Conservation (phyloP, 2,329 filamentous ascomycete genomes). For the Pseudocercospora crystallina region DNA sequence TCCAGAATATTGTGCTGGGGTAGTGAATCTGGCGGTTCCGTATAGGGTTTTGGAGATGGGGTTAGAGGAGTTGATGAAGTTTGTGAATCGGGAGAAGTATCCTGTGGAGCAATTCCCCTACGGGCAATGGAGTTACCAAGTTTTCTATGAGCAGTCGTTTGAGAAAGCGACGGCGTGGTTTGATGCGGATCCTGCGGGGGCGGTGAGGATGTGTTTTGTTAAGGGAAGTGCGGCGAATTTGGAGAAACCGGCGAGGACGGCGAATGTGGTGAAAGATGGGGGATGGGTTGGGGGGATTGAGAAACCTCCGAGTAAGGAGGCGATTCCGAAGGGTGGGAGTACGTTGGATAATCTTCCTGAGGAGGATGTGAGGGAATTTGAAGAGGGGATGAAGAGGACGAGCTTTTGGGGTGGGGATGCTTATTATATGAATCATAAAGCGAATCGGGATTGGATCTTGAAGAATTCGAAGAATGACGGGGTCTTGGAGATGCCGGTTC, state of each 20-base stretch:
- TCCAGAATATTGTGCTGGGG: slow-evolving; percentile 32
- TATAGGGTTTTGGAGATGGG: slow-evolving; percentile 45
- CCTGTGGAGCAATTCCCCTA: slow-evolving; percentile 37
- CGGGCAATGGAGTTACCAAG: slow-evolving; percentile 37
- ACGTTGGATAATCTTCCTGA: slow-evolving; percentile 26
- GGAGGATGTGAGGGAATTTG: slow-evolving; percentile 27
- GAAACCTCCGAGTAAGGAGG: slow-evolving; percentile 21
- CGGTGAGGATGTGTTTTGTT: slow-evolving; percentile 26
- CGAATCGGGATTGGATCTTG: slow-evolving; percentile 44
- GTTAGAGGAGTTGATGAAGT: slow-evolving; percentile 35
- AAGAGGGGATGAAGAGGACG: slow-evolving; percentile 39
- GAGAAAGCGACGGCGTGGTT: slow-evolving; percentile 16
- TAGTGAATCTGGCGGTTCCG: slow-evolving; percentile 37
- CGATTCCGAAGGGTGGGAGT: slow-evolving; percentile 29
- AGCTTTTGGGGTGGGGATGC: slow-evolving; percentile 41
- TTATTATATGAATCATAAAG: slow-evolving; percentile 46
- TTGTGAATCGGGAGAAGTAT: slow-evolving; percentile 46
- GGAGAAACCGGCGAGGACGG: slow-evolving; percentile 26
- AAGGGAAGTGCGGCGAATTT: slow-evolving; percentile 23
- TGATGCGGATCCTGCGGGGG: slow-evolving; percentile 19
- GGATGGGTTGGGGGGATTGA: slow-evolving; percentile 33
- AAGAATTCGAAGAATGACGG: slow-evolving; percentile 36
- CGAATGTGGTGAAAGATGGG: slow-evolving; percentile 25
- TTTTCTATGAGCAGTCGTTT: slow-evolving; percentile 29
- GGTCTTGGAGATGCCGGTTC: slow-evolving; percentile 35